Base-by-base conservation (phyloP, 352 stramenopile genomes). In the Phytophthora hibernalis region DNA sequence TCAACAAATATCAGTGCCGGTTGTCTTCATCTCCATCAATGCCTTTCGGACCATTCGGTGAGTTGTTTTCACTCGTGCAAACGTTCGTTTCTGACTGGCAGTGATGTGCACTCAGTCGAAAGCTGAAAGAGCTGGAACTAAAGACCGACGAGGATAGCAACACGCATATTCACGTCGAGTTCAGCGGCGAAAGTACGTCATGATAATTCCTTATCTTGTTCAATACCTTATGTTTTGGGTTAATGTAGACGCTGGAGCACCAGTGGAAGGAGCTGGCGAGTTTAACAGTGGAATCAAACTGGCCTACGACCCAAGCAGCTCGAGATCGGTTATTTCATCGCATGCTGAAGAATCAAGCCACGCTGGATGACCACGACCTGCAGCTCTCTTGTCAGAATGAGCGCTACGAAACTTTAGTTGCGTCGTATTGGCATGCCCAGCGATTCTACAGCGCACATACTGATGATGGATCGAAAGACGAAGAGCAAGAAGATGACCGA, bases 281-380 rank as follows among this genome's bases (percentile, higher is more conserved):
- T 52, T 50, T 94, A 7, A n/a, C 72, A 13, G 68, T 90, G 12
- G 63, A 74, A 26, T 54, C 42, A 1, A 89, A 91, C 37, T 94
- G 83, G 82, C 85, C 83, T 9, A 57, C 61, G 45, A 74, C 65
- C 10, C 58, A 78, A 43, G 53, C 44, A n/a, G 72, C 61, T 16
- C 82, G 83, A 35, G 78, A 90, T 3, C 68, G 79, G 11, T 54
- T 92, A 37, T 85, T 88, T 63, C 79, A 92, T 56, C 80, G 85
- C 16, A 88, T 92, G 75, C 57, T 91, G n/a, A 90, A 91, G 43
- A 82, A 91, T 18, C 83, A 91, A 21, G 72, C 72, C 0, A 65
- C 69, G 0, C 48, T 85, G 8, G 47, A 72, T n/a, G 76, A 76
- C 21, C 72, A 85, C 30, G 76, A 82, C n/a, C 43, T 68, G 16